Percentiles rank a stretch among this genome's conserved stretches.
These are phyloP conservation scores for Nannizzia gypsea DNA, from an alignment of 2,329 filamentous ascomycete genomes.

Conservation along the genomic window DNA sequence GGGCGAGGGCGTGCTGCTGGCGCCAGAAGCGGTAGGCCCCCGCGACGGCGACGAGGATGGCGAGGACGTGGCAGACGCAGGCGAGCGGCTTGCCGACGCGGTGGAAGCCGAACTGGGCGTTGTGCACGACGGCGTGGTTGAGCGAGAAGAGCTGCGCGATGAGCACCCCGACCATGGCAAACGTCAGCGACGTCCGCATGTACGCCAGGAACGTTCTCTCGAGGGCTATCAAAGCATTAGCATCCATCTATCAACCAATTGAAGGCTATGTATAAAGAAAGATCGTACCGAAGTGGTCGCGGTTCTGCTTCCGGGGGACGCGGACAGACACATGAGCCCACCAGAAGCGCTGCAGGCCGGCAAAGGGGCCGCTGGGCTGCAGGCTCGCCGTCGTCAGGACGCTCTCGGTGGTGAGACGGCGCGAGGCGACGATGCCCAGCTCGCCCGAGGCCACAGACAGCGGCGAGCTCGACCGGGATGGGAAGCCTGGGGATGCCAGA, in stretches of 20 bases:
- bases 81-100: constrained; percentile 50
- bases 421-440: constrained; percentile 9
- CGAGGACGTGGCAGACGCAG: constrained; percentile 36
- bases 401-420: constrained; percentile 9
- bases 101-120: constrained; percentile 44
- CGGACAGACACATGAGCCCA: constrained; percentile 43
- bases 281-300: constrained; percentile 34
- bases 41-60: constrained; percentile 36
- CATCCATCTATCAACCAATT: too few species aligned
- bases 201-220: constrained; percentile 66
- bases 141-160: constrained; percentile 57
- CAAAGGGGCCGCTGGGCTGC: constrained; percentile 41
- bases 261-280: neutral
- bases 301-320: constrained; percentile 30
- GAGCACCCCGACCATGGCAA: constrained; percentile 54
- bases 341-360: constrained; percentile 67
- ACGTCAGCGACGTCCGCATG: constrained; percentile 55
- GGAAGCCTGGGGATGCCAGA: neutral
- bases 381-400: constrained; percentile 5
- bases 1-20: constrained; percentile 43
- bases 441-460: constrained; percentile 14
- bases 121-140: constrained; percentile 37
- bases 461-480: constrained; percentile 8
- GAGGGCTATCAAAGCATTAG: constrained; percentile 41
- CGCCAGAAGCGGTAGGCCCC: constrained; percentile 45